phyloP scores from a whole-genome alignment of 2,329 filamentous ascomycete genomes.

The Mariannaea sp. region DNA sequence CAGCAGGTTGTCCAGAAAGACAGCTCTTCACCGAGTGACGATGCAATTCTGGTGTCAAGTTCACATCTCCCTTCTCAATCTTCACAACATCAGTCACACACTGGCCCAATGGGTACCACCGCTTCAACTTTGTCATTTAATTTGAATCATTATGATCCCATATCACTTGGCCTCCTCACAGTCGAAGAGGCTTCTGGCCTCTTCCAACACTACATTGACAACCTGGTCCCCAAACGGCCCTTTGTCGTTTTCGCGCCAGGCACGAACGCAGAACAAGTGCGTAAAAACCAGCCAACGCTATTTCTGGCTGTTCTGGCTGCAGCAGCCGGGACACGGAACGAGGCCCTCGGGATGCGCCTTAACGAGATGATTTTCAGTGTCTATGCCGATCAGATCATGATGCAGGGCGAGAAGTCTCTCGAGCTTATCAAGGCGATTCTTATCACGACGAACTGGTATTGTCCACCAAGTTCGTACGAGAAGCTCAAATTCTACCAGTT shows the following conservation, averaged over 20 bases:
- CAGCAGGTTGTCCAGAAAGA: not conserved
- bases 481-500: constrained; percentile 4
- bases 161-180: not conserved
- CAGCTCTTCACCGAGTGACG: not conserved
- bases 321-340: not conserved
- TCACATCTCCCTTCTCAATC: not conserved
- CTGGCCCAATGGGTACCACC: not conserved
- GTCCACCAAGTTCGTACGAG: not conserved
- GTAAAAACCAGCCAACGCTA: not conserved
- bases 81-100: not conserved
- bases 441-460: constrained; percentile 3
- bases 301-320: not conserved
- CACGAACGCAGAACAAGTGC: not conserved
- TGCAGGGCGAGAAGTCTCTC: constrained; percentile 1
- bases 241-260: not conserved
- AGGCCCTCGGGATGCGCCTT: not conserved
- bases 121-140: not conserved
- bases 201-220: not conserved
- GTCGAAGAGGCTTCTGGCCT: not conserved
- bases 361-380: not conserved
- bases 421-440: constrained; percentile 1
- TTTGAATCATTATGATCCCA: not conserved
- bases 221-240: not conserved
- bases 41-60: too few relatives aligned
- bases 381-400: constrained; percentile 2